Base-by-base conservation (phyloP, 2,329 filamentous ascomycete species). In the Cladosporium colombiae region DNA sequence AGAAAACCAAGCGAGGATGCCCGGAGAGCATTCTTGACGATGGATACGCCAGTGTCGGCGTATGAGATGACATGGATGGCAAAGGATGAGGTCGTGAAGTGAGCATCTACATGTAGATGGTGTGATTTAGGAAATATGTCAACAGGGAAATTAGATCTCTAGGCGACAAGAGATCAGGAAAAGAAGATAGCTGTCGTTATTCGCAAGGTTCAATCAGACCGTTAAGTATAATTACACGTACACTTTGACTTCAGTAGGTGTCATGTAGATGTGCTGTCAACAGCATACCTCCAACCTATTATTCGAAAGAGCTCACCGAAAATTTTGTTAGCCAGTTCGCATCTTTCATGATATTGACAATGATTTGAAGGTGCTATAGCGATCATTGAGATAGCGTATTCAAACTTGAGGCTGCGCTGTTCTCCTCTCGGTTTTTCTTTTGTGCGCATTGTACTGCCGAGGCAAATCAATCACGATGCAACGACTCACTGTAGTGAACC, bases 51-150 rank as follows among this genome's bases (percentile, higher is more conserved):
- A 8, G 61, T 63, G 7, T 63, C 61, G 16, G 61, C 61, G 8
- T 56, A 63, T 14, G 61, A 63, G 50, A 63, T 63, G 61, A 63
- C 61, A 5, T 63, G 61, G 61, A 63, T 56, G 61, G 44, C 53
- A 13, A 63, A 55, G 50, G 49, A 49, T 6, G 61, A 63, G 25
- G 61, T 23, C 16, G 61, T 46, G 7, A 56, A 46, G 13, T 46
- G 37, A n/a, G n/a, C n/a, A n/a, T n/a, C n/a, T n/a, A n/a, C n/a
- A n/a, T n/a, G n/a, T n/a, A n/a, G n/a, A n/a, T n/a, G n/a, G n/a
- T n/a, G n/a, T n/a, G n/a, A n/a, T n/a, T n/a, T n/a, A n/a, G n/a
- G n/a, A n/a, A n/a, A n/a, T n/a, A n/a, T n/a, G n/a, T n/a, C n/a
- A n/a, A n/a, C n/a, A n/a, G n/a, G n/a, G n/a, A n/a, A n/a, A n/a